Evolutionary conservation across 129 eudicot species (phyloP).

Genomic region (Escallonia rubra): DNA sequence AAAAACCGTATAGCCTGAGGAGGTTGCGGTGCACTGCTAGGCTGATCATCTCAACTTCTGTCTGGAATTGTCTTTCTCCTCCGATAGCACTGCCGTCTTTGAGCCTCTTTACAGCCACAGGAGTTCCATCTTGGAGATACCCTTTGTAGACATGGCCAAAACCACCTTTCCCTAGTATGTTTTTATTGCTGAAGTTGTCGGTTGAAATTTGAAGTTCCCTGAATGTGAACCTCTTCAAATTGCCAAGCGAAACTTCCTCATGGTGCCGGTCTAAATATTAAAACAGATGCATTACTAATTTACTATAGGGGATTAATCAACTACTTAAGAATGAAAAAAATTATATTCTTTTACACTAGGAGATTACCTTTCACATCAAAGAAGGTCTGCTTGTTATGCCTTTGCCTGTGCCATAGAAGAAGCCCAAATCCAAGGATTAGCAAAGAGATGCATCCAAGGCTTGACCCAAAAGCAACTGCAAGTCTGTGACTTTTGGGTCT

Average conservation of each 20-base stretch:
- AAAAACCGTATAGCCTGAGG: slow-evolving; percentile 75
- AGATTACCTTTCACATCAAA: slow-evolving; percentile 57
- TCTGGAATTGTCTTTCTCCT: slow-evolving; percentile 71
- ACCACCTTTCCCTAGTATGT: slow-evolving; percentile 83
- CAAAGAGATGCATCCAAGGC: slow-evolving; percentile 48
- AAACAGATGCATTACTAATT: background rate
- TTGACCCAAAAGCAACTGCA: slow-evolving; percentile 52
- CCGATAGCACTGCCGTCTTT: slow-evolving; percentile 72
- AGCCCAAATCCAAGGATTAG: slow-evolving; percentile 42
- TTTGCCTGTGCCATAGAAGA: slow-evolving; percentile 48
- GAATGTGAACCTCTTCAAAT: slow-evolving; percentile 59
- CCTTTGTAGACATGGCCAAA: slow-evolving; percentile 90
- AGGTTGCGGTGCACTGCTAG: slow-evolving; percentile 85
- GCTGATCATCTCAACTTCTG: slow-evolving; percentile 88
- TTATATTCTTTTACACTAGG: background rate
- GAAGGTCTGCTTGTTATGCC: slow-evolving; percentile 28
- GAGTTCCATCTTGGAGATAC: slow-evolving; percentile 55
- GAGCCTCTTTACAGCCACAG: slow-evolving; percentile 81
- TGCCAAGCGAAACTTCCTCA: slow-evolving; percentile 76
- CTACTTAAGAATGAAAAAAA: background rate
- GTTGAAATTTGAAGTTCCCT: slow-evolving; percentile 83
- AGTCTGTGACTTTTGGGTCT: slow-evolving; percentile 44
- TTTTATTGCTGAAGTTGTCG: slow-evolving; percentile 73
- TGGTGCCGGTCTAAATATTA: slow-evolving; percentile 47
- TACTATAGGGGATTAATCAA: background rate